Conservation (phyloP, 495 filamentous ascomycete species). For the Xylaria intraflava region DNA sequence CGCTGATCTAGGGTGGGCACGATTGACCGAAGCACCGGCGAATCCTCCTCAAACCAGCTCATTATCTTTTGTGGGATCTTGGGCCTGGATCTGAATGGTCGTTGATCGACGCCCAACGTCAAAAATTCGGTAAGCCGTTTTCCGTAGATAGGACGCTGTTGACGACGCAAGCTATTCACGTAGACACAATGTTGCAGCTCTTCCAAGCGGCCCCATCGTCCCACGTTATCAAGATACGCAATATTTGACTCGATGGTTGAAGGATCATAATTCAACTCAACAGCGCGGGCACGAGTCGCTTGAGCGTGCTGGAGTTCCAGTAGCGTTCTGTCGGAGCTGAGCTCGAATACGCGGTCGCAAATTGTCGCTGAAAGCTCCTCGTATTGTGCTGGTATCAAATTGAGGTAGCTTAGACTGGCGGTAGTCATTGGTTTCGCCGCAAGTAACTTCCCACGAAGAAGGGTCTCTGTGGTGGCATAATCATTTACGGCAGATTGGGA, state of each 20-base stretch:
- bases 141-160: conserved; percentile 75
- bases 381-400: conserved; percentile 67
- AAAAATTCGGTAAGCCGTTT: conserved; percentile 65
- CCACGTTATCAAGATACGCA: conserved; percentile 63
- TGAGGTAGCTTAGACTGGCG: conserved; percentile 71
- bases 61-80: conserved; percentile 47
- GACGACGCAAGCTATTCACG: conserved; percentile 72
- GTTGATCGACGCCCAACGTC: conserved; percentile 52
- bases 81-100: conserved; percentile 50
- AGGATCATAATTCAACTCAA: conserved; percentile 53
- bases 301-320: conserved; percentile 58
- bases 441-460: conserved; percentile 62
- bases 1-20: conserved; percentile 68
- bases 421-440: conserved; percentile 56
- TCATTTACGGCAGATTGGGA: conserved; percentile 70
- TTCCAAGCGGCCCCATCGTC: conserved; percentile 64
- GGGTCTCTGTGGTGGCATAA: conserved; percentile 67
- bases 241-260: conserved; percentile 60
- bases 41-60: conserved; percentile 68
- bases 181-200: conserved; percentile 75
- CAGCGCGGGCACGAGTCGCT: conserved; percentile 53
- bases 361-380: conserved; percentile 58
- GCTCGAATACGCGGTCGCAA: conserved; percentile 54
- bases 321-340: conserved; percentile 58
- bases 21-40: conserved; percentile 61